Evolutionary conservation across 495 filamentous ascomycete species (phyloP).

Genomic region (Podospora pseudocomata): DNA sequence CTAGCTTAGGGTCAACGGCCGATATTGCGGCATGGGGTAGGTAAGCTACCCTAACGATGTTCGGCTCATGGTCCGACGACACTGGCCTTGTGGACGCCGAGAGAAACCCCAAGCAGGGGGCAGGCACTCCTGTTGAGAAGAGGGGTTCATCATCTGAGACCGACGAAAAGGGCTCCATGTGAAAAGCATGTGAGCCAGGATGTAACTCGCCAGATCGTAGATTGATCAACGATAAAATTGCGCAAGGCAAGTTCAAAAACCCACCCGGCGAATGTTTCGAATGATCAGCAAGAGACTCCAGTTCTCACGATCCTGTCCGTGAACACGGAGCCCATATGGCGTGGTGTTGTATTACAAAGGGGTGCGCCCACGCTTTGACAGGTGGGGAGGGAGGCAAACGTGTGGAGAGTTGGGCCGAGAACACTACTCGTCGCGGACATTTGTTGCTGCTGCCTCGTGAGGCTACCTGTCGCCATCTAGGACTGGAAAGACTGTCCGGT

Average conservation of each 20-base stretch:
- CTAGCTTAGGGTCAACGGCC: background rate
- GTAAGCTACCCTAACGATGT: background rate
- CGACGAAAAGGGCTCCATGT: background rate
- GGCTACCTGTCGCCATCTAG: background rate
- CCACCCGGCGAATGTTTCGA: background rate
- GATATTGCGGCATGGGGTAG: background rate
- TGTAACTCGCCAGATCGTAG: background rate
- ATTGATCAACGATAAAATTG: background rate
- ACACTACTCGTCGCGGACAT: background rate
- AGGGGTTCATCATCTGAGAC: background rate
- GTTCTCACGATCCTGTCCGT: background rate
- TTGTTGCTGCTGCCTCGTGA: slow-evolving; percentile 5
- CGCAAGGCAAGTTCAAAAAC: background rate
- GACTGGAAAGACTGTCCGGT: background rate
- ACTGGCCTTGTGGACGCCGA: background rate
- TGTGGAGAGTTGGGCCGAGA: background rate
- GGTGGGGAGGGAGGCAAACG: background rate
- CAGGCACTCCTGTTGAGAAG: background rate
- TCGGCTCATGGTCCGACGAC: slow-evolving; percentile 6
- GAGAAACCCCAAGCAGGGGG: background rate
- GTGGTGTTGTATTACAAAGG: background rate
- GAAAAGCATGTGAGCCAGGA: background rate
- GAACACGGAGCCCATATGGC: background rate
- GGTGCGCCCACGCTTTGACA: background rate
- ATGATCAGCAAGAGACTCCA: background rate